These are phyloP conservation scores for Colletotrichum simmondsii DNA, from an alignment of 2,329 filamentous ascomycete genomes.

Conservation along the genomic window DNA sequence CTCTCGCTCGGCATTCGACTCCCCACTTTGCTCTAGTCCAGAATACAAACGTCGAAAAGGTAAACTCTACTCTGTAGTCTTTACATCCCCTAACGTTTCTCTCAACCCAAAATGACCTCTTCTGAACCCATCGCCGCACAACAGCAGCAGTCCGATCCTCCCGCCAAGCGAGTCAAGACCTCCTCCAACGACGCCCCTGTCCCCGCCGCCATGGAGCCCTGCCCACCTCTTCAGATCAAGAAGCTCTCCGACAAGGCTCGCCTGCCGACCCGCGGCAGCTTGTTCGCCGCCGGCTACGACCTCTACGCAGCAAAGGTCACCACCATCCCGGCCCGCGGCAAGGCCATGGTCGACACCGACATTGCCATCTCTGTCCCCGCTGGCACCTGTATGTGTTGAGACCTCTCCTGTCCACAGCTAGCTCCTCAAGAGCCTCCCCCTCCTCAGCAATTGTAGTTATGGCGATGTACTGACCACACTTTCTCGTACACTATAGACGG, in stretches of 20 bases:
- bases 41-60: neutral
- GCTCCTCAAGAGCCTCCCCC: neutral
- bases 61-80: neutral
- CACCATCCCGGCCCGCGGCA: conserved; percentile 82
- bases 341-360: conserved; percentile 89
- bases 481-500: conserved; percentile 69
- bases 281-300: conserved; percentile 93
- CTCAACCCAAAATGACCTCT: conserved; percentile 43
- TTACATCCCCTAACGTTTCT: neutral
- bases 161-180: conserved; percentile 83
- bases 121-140: conserved; percentile 58
- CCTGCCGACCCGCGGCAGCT: conserved; percentile 88
- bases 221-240: conserved; percentile 83
- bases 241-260: conserved; percentile 84
- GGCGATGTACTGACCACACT: conserved; percentile 2
- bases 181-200: conserved; percentile 44
- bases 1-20: neutral
- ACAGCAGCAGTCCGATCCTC: conserved; percentile 63
- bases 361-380: conserved; percentile 90
- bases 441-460: neutral
- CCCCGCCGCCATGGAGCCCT: conserved; percentile 49
- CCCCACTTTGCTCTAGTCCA: neutral
- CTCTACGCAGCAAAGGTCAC: conserved; percentile 83
- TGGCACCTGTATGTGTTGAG: conserved; percentile 80
- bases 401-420: neutral